Conservation (phyloP, 2,329 filamentous ascomycete genomes). For the Aspergillus alliaceus region DNA sequence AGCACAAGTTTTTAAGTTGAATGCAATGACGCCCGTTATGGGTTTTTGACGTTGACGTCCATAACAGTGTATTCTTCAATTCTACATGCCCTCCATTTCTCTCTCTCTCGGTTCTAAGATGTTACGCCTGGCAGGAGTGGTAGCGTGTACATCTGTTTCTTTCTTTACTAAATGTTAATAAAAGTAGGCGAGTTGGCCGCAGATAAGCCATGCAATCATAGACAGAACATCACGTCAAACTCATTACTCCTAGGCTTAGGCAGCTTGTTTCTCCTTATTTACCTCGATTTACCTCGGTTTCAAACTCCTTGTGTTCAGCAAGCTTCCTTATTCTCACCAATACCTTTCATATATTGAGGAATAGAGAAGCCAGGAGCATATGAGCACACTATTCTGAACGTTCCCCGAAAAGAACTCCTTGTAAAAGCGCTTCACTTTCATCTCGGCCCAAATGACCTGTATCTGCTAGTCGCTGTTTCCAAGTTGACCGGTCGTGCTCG, state of each 20-base stretch:
- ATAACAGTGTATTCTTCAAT: no score
- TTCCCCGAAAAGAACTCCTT: conserved; percentile 73
- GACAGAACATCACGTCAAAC: neutral
- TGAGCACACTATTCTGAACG: no score
- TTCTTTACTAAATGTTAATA: neutral
- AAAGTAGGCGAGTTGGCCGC: neutral
- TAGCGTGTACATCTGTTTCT: neutral
- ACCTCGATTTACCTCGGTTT: neutral
- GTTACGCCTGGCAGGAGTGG: neutral
- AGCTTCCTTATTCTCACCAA: neutral
- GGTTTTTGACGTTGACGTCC: no score
- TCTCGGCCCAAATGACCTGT: conserved; percentile 77
- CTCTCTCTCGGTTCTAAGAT: neutral
- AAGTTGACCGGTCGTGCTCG: conserved; percentile 61
- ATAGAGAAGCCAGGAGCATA: no score
- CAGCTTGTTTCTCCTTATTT: neutral
- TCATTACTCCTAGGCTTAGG: neutral
- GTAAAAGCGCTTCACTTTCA: conserved; percentile 74
- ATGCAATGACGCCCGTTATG: no score
- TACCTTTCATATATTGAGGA: no score
- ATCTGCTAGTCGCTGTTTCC: conserved; percentile 67
- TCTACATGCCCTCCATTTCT: no score
- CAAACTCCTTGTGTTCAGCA: neutral
- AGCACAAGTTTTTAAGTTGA: no score
- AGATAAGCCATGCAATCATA: conserved; percentile 9